Evolutionary conservation across 176 grass and related monocot genomes (phyloP).

Genomic region (Aegilops sharonensis): DNA sequence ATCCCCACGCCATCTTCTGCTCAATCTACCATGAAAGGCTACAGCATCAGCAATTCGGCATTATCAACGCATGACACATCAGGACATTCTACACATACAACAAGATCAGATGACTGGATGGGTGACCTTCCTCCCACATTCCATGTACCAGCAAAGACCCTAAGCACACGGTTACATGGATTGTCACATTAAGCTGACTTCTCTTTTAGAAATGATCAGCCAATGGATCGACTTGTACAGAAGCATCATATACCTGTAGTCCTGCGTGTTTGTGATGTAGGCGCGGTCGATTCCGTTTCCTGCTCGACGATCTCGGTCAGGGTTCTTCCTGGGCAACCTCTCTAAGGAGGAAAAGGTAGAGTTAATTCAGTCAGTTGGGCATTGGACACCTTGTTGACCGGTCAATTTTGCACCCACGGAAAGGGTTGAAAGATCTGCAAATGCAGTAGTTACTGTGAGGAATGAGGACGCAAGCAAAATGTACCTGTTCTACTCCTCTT

Average conservation of each 20-base stretch:
- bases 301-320: conserved; percentile 44
- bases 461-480: conserved; percentile 23
- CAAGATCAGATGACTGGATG: conserved; percentile 77
- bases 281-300: conserved; percentile 52
- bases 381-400: conserved; percentile 15
- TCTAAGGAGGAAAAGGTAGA: conserved; percentile 45
- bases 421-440: background rate
- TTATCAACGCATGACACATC: too few relatives aligned
- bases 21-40: too few relatives aligned
- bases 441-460: conserved; percentile 30
- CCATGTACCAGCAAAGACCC: conserved; percentile 82
- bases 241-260: conserved; percentile 59
- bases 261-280: conserved; percentile 80
- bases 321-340: conserved; percentile 51
- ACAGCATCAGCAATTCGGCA: too few relatives aligned
- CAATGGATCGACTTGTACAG: background rate
- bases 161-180: conserved; percentile 20
- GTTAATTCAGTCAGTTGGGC: conserved; percentile 15
- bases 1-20: too few relatives aligned
- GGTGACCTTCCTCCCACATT: conserved; percentile 97
- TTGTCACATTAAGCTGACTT: conserved; percentile 19
- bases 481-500: conserved; percentile 94
- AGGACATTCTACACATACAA: too few relatives aligned
- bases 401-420: conserved; percentile 7
- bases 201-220: conserved; percentile 1